These are phyloP conservation scores for Talaromyces sp. DNA, from an alignment of 2,329 filamentous ascomycete genomes.

Conservation along the genomic window DNA sequence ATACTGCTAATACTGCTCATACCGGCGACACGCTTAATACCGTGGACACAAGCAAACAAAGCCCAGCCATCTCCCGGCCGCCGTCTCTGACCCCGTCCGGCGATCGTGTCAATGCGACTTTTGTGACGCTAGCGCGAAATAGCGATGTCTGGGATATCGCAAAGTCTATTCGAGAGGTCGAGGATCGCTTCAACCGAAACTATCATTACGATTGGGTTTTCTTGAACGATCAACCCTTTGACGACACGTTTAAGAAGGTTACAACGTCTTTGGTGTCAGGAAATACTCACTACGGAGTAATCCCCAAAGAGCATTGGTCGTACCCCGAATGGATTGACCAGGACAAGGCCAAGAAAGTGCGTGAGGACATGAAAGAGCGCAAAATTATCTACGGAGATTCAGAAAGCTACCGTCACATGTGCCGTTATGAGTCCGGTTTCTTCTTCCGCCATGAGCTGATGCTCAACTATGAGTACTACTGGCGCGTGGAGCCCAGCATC, in stretches of 20 bases:
- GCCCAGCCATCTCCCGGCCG: conserved; percentile 2
- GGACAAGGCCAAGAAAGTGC: conserved; percentile 82
- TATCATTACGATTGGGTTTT: conserved; percentile 99
- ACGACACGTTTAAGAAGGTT: conserved; percentile 87
- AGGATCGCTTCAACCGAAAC: conserved; percentile 95
- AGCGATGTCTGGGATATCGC: conserved; percentile 94
- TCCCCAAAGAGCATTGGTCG: conserved; percentile 91
- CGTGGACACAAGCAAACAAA: conserved; percentile 2
- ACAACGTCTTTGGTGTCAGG: conserved; percentile 88
- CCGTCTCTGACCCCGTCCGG: conserved; percentile 14
- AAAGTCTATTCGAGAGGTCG: conserved; percentile 89
- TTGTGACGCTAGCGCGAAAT: conserved; percentile 92
- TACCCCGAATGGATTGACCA: conserved; percentile 95
- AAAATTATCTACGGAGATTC: conserved; percentile 99
- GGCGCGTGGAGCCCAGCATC: conserved; percentile 95
- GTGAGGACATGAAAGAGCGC: conserved; percentile 86
- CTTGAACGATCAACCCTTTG: conserved; percentile 91
- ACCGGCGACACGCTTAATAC: background rate
- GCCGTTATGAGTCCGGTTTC: conserved; percentile 97
- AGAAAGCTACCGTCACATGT: conserved; percentile 98
- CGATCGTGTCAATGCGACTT: conserved; percentile 90
- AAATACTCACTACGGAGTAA: conserved; percentile 83
- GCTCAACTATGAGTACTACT: conserved; percentile 98
- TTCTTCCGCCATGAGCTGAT: conserved; percentile 95
- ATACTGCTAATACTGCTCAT: background rate